These are phyloP conservation scores for Psidium friedrichsthalianum DNA, from an alignment of 345 rosid species.

Conservation along the genomic window DNA sequence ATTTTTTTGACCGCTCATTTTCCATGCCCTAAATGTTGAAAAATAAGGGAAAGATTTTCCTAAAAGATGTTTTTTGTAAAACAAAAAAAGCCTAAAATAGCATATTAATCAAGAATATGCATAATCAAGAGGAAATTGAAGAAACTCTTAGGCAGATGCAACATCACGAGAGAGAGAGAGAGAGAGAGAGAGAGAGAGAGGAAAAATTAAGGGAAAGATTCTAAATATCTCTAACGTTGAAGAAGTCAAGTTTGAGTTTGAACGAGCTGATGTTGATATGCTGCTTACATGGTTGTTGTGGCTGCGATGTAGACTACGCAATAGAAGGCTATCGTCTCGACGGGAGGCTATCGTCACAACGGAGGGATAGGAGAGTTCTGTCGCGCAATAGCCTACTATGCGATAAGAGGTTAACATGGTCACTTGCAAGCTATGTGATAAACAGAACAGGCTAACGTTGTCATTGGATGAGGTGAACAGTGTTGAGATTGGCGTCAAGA, in stretches of 20 bases:
- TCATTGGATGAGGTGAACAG: background rate
- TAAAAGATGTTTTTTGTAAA: too few relatives aligned
- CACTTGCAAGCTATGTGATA: background rate
- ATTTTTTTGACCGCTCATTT: too few relatives aligned
- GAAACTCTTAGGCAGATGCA: background rate
- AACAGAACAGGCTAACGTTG: accelerated
- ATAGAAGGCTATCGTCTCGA: background rate
- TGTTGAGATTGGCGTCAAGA: background rate
- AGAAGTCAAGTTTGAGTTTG: too few relatives aligned
- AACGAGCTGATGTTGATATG: too few relatives aligned
- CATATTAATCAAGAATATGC: background rate
- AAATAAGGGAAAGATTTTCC: too few relatives aligned
- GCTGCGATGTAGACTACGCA: background rate
- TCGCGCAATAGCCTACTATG: background rate
- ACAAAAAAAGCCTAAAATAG: background rate
- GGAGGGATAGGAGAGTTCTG: background rate
- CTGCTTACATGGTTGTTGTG: background rate
- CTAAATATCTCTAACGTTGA: too few relatives aligned
- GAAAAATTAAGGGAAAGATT: background rate
- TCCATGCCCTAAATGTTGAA: too few relatives aligned
- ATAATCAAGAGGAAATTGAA: background rate
- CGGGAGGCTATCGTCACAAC: background rate
- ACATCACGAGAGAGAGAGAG: background rate
- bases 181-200: too few relatives aligned
- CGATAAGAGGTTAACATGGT: background rate